Base-by-base conservation (phyloP, 768 basidiomycete species). In the Phylloporus arenicola region DNA sequence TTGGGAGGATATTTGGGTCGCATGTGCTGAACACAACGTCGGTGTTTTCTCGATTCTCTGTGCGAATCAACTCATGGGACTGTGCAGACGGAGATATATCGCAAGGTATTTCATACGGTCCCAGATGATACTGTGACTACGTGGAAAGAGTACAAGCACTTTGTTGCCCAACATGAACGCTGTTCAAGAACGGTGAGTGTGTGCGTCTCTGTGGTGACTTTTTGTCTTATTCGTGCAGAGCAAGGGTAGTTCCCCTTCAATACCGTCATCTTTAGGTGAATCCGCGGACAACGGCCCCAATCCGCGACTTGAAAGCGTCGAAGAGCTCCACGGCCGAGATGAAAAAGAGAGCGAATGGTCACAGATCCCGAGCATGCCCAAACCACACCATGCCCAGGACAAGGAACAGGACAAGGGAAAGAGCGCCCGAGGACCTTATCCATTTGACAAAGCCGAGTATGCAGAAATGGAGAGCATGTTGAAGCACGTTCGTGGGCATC, bases 81-180 rank as follows among this genome's bases (percentile, higher is more conserved):
- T 13, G 45, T 50, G 11, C 52, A 94, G 92, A 99, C 95, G 54
- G 90, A 95, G 64, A 92, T 97, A 56, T 97, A 81, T 70, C 85
- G 93, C 48, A 94, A 89, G 64, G 92, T 97, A 4, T 99, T 99
- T 73, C 86, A 92, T 59, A 86, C 88, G 31, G 73, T 94, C 47
- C 95, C 96, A 6, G 95, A 98, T 65, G 94, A 99, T 64, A 74
- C 83, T 20, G 81, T 97, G 52, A 86, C 85, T 2, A 95, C 94
- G 0, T 99, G 95, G 95, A 93, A 93, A 61, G 88, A 92, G 62
- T 97, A 86, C 70, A 94, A 85, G 63, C 89, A 94, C 54, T 97
- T 89, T 59, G 71, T 86, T 41, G 67, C 75, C 6, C 77, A 86
- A 61, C 86, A 92, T 41, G 90, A 92, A 54, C 80, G 87, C 3